Percentiles rank a stretch among this genome's conserved stretches.
phyloP scores from a whole-genome alignment of 306 rosid species.

The Prosopis cineraria region DNA sequence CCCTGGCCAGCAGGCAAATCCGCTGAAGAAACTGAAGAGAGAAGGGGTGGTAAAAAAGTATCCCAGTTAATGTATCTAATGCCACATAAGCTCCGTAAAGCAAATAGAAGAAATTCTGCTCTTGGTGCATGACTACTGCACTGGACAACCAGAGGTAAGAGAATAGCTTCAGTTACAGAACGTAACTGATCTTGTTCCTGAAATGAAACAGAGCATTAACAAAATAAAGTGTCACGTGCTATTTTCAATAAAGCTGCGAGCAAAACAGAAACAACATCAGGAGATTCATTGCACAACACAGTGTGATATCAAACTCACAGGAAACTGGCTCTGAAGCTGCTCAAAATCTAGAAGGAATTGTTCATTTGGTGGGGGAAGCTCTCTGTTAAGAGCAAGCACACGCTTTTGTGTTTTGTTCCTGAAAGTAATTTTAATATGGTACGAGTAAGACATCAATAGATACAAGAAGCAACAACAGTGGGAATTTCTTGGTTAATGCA shows the following conservation, averaged over 20 bases:
- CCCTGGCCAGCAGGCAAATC: slow-evolving; percentile 77
- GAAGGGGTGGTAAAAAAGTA: slow-evolving; percentile 78
- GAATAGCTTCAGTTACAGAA: slow-evolving; percentile 78
- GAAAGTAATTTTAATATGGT: slow-evolving; percentile 34
- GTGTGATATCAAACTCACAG: slow-evolving; percentile 57
- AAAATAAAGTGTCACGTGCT: slow-evolving; percentile 4
- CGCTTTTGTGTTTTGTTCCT: slow-evolving; percentile 97
- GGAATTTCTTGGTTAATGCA: neutral
- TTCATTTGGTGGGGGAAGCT: slow-evolving; percentile 93
- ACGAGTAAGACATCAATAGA: slow-evolving; percentile 21
- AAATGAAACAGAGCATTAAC: slow-evolving; percentile 27
- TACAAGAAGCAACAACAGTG: neutral
- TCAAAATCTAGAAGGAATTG: slow-evolving; percentile 91
- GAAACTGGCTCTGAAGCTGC: slow-evolving; percentile 86
- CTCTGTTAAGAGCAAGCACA: slow-evolving; percentile 80
- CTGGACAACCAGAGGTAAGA: slow-evolving; percentile 79
- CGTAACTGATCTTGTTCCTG: slow-evolving; percentile 95
- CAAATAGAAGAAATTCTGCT: slow-evolving; percentile 89
- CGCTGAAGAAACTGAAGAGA: slow-evolving; percentile 73
- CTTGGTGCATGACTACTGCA: slow-evolving; percentile 91
- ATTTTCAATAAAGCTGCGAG: slow-evolving; percentile 22
- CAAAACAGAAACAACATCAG: neutral
- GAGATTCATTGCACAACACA: neutral
- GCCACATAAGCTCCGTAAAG: slow-evolving; percentile 71
- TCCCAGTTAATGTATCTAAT: slow-evolving; percentile 92